These are phyloP conservation scores for Linnemannia elongata DNA, from an alignment of 192 early-diverging fungal genomes.

Conservation along the genomic window DNA sequence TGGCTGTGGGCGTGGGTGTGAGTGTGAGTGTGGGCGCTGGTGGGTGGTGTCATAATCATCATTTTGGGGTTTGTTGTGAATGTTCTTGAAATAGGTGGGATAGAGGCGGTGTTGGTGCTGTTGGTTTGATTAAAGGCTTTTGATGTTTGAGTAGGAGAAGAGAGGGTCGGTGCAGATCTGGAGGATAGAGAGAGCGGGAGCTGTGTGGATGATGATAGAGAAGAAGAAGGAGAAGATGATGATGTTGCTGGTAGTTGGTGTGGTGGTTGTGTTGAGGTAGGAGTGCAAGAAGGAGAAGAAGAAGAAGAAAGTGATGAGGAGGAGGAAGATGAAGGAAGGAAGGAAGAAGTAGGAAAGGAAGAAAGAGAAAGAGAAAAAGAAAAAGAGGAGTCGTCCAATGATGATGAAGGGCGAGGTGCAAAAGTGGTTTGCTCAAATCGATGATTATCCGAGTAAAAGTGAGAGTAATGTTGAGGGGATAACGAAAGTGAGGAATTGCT, in stretches of 20 bases:
- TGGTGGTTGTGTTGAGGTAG: neutral
- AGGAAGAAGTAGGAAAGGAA: neutral
- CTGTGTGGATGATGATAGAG: neutral
- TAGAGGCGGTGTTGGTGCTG: neutral
- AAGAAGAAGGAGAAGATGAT: too few species aligned
- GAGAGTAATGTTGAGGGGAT: too few species aligned
- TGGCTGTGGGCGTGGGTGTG: neutral
- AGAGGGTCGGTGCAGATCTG: neutral
- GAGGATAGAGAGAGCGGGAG: neutral
- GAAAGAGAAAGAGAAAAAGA: neutral
- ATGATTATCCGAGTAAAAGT: neutral
- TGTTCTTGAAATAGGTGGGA: neutral
- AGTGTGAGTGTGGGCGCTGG: slow-evolving; percentile 3
- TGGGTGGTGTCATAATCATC: neutral
- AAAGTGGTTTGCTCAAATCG: neutral
- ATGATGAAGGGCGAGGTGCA: too few species aligned
- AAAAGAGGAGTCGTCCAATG: neutral
- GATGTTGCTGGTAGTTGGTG: neutral
- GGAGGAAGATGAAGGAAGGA: neutral
- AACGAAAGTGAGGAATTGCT: neutral
- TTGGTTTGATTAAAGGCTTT: neutral
- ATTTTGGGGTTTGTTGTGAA: neutral
- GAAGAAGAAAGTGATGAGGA: neutral
- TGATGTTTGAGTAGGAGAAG: neutral
- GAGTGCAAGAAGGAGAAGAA: neutral